Evolutionary conservation across 768 basidiomycete species (phyloP), one percentile per base, ranked within the genome.

Genomic region (Phlegmacium glaucopus): DNA sequence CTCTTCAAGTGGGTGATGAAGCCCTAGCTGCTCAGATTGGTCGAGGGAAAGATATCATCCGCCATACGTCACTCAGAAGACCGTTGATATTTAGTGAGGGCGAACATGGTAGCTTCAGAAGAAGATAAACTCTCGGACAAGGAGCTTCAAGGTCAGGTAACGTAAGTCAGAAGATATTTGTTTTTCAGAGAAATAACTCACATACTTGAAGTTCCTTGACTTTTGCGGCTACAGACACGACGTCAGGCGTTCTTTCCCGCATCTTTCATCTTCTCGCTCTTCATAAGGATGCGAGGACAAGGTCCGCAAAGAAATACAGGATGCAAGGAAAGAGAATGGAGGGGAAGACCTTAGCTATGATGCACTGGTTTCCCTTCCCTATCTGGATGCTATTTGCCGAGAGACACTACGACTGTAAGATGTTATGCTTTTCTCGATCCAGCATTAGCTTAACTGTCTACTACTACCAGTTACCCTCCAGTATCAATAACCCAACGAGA

Each of bases 161-260:
- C 52, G 58, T 57, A 39, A 1, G 48, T 52, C 22, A 22, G 27
- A 46, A 7, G 12, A 46, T 30, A 11, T 29, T 12, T 32, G 1
- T 38, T 11, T 11, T 18, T 2, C 11, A 28, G 9, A 11, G 35
- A 18, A 15, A 17, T 16, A 16, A 25, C n/a, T 30, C 9, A 29
- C 29, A 9, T 9, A 9, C 43, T n/a, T 11, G 16, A 29, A 65
- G 63, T 3, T 49, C 63, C 6, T 48, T 65, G 11, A 60, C 67
- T 15, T 65, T 71, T 39, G 74, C 74, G 0, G 74, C 66, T 1
- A 70, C 68, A 48, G 75, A 76, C 51, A 76, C 74, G 0, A 76
- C 75, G 0, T 72, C 74, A 9, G 61, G 56, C n/a, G 68, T 68
- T 2, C 55, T 77, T 10, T 60, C 67, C 6, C 63, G 69, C 0